Conservation (phyloP, 208 protist species). For the Phytomonas francai region DNA sequence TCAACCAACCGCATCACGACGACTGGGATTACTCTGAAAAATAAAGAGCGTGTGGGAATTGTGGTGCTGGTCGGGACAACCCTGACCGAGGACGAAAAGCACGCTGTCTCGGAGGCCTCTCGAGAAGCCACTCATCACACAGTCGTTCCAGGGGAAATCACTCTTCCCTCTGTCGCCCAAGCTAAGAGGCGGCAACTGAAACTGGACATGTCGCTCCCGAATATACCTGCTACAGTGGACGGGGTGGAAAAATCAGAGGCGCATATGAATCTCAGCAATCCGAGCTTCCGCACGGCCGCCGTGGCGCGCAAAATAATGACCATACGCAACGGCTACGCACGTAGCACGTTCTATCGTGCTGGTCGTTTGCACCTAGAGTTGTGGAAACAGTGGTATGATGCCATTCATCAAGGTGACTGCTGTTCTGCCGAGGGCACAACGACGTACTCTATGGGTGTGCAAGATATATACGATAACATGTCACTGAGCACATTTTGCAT, state of each 20-base stretch:
- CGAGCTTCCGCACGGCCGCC: slow-evolving; percentile 10
- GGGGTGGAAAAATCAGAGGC: slow-evolving; percentile 17
- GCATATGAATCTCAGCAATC: slow-evolving; percentile 15
- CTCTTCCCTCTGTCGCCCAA: neutral
- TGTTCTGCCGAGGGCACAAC: neutral
- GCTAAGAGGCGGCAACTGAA: neutral
- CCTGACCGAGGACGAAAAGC: slow-evolving; percentile 26
- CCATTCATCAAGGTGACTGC: slow-evolving; percentile 1
- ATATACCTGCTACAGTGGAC: slow-evolving; percentile 29
- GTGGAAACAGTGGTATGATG: slow-evolving; percentile 50
- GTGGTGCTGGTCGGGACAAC: slow-evolving; percentile 24
- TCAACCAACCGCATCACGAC: slow-evolving; percentile 28
- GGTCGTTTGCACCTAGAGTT: slow-evolving; percentile 76
- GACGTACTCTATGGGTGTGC: slow-evolving; percentile 17
- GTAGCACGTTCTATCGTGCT: slow-evolving; percentile 25
- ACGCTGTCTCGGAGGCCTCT: slow-evolving; percentile 12
- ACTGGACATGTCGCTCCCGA: slow-evolving; percentile 22
- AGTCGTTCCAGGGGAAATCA: neutral
- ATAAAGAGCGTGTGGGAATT: slow-evolving; percentile 45
- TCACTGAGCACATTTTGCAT: slow-evolving; percentile 77
- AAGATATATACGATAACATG: slow-evolving; percentile 54
- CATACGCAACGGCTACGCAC: slow-evolving; percentile 71
- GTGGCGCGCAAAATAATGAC: slow-evolving; percentile 36
- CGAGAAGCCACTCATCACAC: slow-evolving; percentile 1
- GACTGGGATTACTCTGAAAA: slow-evolving; percentile 30